A percentile compares a stretch with the other conserved stretches of the same genome.
Evolutionary conservation across 140 eudicot species (phyloP).

Genomic region (Cichorium intybus): DNA sequence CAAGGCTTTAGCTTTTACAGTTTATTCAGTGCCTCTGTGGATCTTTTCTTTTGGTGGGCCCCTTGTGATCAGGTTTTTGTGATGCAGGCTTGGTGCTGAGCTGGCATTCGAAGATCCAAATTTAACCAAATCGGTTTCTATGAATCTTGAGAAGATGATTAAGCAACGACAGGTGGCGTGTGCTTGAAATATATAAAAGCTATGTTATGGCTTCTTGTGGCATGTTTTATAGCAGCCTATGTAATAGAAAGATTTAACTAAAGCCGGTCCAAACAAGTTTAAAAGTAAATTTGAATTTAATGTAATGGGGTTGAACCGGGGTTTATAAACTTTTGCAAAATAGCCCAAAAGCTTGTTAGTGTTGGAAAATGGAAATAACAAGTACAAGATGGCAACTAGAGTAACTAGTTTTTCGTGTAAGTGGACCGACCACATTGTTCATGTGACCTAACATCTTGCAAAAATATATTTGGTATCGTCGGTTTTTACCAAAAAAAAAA

Average conservation of each 20-base stretch:
- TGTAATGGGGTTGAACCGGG: neutral
- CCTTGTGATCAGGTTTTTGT: slow-evolving; percentile 13
- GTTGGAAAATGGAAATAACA: too few species aligned
- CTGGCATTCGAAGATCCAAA: slow-evolving; percentile 85
- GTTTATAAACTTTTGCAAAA: too few species aligned
- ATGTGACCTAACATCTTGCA: too few species aligned
- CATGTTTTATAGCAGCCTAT: slow-evolving; percentile 8
- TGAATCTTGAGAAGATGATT: slow-evolving; percentile 72
- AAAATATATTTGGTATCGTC: too few species aligned
- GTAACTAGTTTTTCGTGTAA: too few species aligned
- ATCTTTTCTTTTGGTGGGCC: slow-evolving; percentile 23
- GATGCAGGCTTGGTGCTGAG: slow-evolving; percentile 76
- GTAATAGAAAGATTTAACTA: slow-evolving; percentile 8
- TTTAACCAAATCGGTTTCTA: slow-evolving; percentile 65
- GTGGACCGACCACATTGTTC: too few species aligned
- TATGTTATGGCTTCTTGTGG: neutral
- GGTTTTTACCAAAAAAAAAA: too few species aligned
- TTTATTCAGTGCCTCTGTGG: slow-evolving; percentile 24
- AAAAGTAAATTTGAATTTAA: neutral
- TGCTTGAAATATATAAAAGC: slow-evolving; percentile 24
- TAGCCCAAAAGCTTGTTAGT: too few species aligned
- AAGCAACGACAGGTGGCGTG: slow-evolving; percentile 56
- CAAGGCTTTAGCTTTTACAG: slow-evolving; percentile 23
- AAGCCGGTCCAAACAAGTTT: neutral
- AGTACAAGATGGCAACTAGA: too few species aligned